Evolutionary conservation across 2,329 filamentous ascomycete genomes (phyloP), one percentile per base, ranked within the genome.

Genomic region (Madurella mycetomatis): DNA sequence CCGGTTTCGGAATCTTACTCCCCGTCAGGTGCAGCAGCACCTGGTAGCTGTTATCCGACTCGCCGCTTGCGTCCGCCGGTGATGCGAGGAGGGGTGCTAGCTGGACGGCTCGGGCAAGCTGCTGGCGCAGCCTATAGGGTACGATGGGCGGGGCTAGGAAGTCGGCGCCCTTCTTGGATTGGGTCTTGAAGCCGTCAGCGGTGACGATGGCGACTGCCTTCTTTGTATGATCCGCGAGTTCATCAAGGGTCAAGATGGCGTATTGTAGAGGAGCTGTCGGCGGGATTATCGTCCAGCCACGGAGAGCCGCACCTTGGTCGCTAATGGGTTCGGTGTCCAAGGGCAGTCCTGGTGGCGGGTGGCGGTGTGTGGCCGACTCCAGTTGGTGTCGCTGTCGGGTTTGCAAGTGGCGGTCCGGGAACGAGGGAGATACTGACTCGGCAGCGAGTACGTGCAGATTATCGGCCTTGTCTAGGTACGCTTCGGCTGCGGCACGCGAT

Each of bases 401-500:
- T 7, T 25, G 25, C 7, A 25, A 25, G 25, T 25, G 25, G 25
- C 25, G 7, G 25, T 25, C 25, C 4, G 45, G 73, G 41, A 34
- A n/a, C 15, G 17, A 19, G 49, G 9, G 74, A 69, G 9, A 43
- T 2, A 19, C 13, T 15, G 13, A 5, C 8, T 43, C 17, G 77
- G 34, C 34, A 75, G 67, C 41, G 75, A 68, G 47, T 55, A 19
- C 9, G 72, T 63, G 54, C 72, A 68, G 50, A 3, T 1, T 70
- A 67, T 17, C 17, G 41, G 55, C 17, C 9, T 41, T 25, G 17
- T 18, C 18, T 4, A 15, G 82, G 79, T 15, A 87, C 70, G 5
- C 77, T 72, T 9, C 69, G 0, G 87, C 87, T 12, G 83, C 80
- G n/a, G 74, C 71, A 16, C 72, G 65, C 18, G 74, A 79, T 57